Percentiles rank a stretch among this genome's conserved stretches.
phyloP scores from a whole-genome alignment of 495 filamentous ascomycete genomes.

The Wilcoxina mikolae region DNA sequence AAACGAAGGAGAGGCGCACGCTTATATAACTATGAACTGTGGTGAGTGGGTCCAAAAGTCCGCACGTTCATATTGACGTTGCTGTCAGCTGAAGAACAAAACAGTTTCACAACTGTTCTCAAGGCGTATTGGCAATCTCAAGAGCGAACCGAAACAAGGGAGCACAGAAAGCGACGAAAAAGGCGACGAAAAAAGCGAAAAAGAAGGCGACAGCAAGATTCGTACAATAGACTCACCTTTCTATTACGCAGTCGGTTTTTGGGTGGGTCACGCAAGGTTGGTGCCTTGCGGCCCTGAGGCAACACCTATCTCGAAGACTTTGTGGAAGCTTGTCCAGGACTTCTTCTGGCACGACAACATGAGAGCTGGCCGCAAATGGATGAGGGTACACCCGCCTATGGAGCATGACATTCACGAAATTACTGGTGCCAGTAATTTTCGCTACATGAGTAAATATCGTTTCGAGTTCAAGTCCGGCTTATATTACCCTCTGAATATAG shows the following conservation, averaged over 20 bases:
- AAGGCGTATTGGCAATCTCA: not conserved
- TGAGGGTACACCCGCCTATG: too few relatives aligned
- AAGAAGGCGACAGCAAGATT: too few relatives aligned
- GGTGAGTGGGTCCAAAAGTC: not conserved
- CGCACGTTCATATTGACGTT: not conserved
- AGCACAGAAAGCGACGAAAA: too few relatives aligned
- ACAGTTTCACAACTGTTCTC: slow-evolving; percentile 3
- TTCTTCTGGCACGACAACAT: not conserved
- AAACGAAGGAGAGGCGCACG: not conserved
- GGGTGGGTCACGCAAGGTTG: not conserved
- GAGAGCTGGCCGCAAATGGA: too few relatives aligned
- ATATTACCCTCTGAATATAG: too few relatives aligned
- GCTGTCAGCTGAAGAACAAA: not conserved
- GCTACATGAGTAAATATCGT: too few relatives aligned
- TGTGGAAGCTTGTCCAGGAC: slow-evolving; percentile 2
- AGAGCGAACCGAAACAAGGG: too few relatives aligned
- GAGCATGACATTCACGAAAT: too few relatives aligned
- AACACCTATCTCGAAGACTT: not conserved
- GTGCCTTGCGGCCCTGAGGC: not conserved
- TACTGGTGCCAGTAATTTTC: too few relatives aligned
- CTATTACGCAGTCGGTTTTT: not conserved
- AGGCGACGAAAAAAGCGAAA: too few relatives aligned
- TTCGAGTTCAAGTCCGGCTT: too few relatives aligned
- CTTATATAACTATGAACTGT: not conserved
- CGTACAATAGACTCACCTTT: not conserved